phyloP scores from a whole-genome alignment of 106 monocot species.

The Allium sativum region DNA sequence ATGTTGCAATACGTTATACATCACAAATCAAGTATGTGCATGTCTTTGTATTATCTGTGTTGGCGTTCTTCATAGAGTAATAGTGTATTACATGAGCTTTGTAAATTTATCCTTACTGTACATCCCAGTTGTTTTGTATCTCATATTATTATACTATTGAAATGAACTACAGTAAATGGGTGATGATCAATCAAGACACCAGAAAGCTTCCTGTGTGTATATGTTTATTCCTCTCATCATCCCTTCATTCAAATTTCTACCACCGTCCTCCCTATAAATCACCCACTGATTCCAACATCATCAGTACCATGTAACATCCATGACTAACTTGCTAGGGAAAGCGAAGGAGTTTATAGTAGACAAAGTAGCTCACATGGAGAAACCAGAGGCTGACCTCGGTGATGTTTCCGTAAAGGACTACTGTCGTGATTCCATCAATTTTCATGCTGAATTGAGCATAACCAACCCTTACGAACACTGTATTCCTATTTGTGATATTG shows the following conservation, averaged over 20 bases:
- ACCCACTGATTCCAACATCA: no score
- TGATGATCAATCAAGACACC: conserved; percentile 96
- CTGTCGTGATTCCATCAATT: conserved; percentile 20
- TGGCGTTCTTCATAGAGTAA: background rate
- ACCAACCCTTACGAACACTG: conserved; percentile 39
- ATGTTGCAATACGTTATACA: no score
- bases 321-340: conserved; percentile 42
- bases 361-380: conserved; percentile 51
- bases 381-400: conserved; percentile 46
- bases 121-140: background rate
- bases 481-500: conserved; percentile 64
- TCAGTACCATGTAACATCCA: background rate
- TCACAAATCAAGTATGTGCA: no score
- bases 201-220: conserved; percentile 28
- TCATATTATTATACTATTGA: background rate
- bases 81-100: background rate
- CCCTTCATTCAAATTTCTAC: no score
- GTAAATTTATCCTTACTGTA: background rate
- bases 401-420: conserved; percentile 26
- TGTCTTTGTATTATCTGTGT: background rate
- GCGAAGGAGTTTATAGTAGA: conserved; percentile 58
- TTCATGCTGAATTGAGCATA: conserved; percentile 39
- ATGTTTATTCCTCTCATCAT: no score
- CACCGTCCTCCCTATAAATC: no score
- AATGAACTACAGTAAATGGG: conserved; percentile 57